Conservation (phyloP, 305 asterid genomes). For the Fraxinus dipetala region DNA sequence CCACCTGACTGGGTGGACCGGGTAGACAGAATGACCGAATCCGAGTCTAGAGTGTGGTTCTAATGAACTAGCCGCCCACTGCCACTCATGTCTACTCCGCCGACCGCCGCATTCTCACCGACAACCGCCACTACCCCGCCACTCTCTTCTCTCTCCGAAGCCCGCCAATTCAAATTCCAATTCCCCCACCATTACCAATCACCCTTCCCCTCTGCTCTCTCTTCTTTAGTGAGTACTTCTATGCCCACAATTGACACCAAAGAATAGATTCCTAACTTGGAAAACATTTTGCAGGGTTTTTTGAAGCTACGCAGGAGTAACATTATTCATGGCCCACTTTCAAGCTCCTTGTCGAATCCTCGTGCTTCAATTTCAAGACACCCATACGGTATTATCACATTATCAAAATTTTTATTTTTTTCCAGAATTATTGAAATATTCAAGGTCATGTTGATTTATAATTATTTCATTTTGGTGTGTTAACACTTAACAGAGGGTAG, state of each 20-base stretch:
- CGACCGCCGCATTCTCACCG: conserved; percentile 29
- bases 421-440: neutral
- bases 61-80: conserved; percentile 24
- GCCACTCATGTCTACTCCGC: conserved; percentile 41
- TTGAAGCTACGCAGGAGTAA: conserved; percentile 13
- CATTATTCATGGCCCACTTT: conserved; percentile 19
- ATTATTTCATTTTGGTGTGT: conserved; percentile 8
- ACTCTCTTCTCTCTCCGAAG: conserved; percentile 28
- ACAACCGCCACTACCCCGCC: conserved; percentile 37
- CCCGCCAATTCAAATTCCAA: conserved; percentile 21
- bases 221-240: conserved; percentile 29
- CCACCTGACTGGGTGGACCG: neutral
- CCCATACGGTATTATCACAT: conserved; percentile 36
- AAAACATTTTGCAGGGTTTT: conserved; percentile 25
- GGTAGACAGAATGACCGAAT: conserved; percentile 20
- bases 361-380: conserved; percentile 51
- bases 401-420: neutral
- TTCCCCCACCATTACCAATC: conserved; percentile 27
- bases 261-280: neutral
- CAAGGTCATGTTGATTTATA: conserved; percentile 5
- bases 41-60: conserved; percentile 21
- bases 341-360: conserved; percentile 34
- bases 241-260: neutral
- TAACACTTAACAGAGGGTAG: conserved; percentile 29
- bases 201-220: conserved; percentile 16